These are phyloP conservation scores for Amaranthus palmeri DNA, from an alignment of 148 eudicot species.

Conservation along the genomic window DNA sequence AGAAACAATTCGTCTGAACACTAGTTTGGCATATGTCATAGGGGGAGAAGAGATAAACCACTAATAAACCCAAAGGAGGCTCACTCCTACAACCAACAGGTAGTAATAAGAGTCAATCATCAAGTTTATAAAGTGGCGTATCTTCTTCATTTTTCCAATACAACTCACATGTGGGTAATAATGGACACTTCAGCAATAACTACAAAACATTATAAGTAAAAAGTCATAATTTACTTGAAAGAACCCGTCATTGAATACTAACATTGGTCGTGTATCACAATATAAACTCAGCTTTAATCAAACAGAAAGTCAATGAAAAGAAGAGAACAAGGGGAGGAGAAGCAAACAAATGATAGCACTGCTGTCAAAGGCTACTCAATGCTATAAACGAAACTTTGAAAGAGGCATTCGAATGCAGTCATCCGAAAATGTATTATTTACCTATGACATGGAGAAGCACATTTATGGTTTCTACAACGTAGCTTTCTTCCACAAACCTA, in stretches of 20 bases:
- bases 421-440: conserved; percentile 20
- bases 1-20: background rate
- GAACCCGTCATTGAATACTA: too few relatives aligned
- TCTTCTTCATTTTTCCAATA: too few relatives aligned
- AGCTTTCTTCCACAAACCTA: conserved; percentile 96
- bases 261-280: too few relatives aligned
- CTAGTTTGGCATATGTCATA: background rate
- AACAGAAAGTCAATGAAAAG: too few relatives aligned
- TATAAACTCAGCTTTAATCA: too few relatives aligned
- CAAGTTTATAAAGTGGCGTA: too few relatives aligned
- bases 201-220: background rate
- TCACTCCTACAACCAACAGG: too few relatives aligned
- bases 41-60: too few relatives aligned
- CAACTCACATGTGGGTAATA: background rate
- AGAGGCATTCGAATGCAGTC: background rate
- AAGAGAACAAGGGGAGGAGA: background rate
- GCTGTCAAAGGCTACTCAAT: background rate
- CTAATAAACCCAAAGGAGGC: too few relatives aligned
- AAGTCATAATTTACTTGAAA: background rate
- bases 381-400: background rate
- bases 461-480: conserved; percentile 91
- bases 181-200: background rate
- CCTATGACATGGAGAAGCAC: conserved; percentile 98
- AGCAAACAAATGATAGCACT: background rate
- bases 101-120: too few relatives aligned